A percentile compares a stretch with the other conserved stretches of the same genome.
These are phyloP conservation scores for Pezicula radicicola DNA, from an alignment of 2,329 filamentous ascomycete species.

Conservation along the genomic window DNA sequence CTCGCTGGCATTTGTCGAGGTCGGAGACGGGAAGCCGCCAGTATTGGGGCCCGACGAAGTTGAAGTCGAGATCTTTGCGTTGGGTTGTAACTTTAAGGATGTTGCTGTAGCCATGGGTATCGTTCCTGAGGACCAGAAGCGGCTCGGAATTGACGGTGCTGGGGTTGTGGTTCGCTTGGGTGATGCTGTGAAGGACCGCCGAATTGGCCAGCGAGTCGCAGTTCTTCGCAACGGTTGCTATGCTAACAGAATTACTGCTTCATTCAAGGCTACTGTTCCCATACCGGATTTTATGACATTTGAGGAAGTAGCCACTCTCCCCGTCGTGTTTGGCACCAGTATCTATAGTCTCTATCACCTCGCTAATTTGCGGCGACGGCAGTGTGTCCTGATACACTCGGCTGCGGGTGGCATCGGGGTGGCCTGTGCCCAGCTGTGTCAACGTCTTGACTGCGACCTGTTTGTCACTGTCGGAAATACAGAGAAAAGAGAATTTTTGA, in stretches of 20 bases:
- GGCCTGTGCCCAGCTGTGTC: conserved; percentile 26
- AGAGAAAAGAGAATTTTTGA: conserved; percentile 18
- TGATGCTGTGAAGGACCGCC: neutral
- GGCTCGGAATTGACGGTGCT: neutral
- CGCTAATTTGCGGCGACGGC: conserved; percentile 10
- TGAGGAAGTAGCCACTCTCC: too few species aligned
- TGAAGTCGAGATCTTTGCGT: neutral
- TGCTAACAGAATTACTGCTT: conserved; percentile 4
- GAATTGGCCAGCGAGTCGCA: conserved; percentile 19
- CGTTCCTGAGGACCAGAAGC: neutral
- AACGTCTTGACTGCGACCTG: conserved; percentile 21
- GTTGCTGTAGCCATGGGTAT: neutral
- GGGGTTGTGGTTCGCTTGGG: neutral
- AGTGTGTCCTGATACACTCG: conserved; percentile 26
- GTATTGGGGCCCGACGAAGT: neutral
- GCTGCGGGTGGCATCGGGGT: conserved; percentile 28
- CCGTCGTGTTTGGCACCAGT: too few species aligned
- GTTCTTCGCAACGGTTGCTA: conserved; percentile 3
- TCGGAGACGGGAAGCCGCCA: too few species aligned
- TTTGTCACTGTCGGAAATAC: conserved; percentile 32
- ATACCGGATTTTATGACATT: conserved; percentile 37
- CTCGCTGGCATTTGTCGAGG: too few species aligned
- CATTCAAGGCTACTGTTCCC: conserved; percentile 7
- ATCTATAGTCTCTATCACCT: conserved; percentile 9
- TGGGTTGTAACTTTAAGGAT: neutral